A percentile compares a stretch with the other conserved stretches of the same genome.
These are phyloP conservation scores for Mallotus nudiflorus DNA, from an alignment of 345 rosid species.

Conservation along the genomic window DNA sequence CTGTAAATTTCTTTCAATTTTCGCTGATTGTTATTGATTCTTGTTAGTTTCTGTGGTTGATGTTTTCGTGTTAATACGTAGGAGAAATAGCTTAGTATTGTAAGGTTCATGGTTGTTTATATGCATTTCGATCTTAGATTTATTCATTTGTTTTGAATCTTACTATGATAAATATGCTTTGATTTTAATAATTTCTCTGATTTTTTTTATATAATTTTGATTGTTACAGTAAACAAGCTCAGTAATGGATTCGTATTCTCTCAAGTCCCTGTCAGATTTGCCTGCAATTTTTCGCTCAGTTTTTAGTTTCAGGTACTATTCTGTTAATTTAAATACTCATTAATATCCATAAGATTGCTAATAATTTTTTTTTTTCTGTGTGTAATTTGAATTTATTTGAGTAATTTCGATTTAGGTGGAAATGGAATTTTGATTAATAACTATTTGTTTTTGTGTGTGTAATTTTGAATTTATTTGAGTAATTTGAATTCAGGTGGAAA, in stretches of 20 bases:
- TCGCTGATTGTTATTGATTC: too few relatives aligned
- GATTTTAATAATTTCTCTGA: background rate
- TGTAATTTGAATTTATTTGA: too few relatives aligned
- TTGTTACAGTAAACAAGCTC: background rate
- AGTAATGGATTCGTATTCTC: slow-evolving; percentile 64
- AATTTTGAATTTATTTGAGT: too few relatives aligned
- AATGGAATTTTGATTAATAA: too few relatives aligned
- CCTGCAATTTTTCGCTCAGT: slow-evolving; percentile 67
- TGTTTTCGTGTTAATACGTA: background rate
- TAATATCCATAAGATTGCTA: too few relatives aligned
- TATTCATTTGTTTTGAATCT: background rate
- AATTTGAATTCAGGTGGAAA: too few relatives aligned
- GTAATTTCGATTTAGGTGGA: too few relatives aligned
- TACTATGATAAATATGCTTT: too few relatives aligned
- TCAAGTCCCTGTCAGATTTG: slow-evolving; percentile 76
- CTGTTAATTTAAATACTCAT: slow-evolving; percentile 6
- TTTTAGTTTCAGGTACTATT: slow-evolving; percentile 68
- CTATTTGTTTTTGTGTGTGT: too few relatives aligned
- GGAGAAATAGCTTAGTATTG: background rate
- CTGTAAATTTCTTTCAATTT: too few relatives aligned
- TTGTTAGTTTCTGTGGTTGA: too few relatives aligned
- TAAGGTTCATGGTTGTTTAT: background rate
- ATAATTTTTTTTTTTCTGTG: too few relatives aligned
- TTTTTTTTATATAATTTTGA: background rate
- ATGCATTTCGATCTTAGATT: background rate